Conservation (phyloP, 140 eudicot species). For the Anethum foeniculum region DNA sequence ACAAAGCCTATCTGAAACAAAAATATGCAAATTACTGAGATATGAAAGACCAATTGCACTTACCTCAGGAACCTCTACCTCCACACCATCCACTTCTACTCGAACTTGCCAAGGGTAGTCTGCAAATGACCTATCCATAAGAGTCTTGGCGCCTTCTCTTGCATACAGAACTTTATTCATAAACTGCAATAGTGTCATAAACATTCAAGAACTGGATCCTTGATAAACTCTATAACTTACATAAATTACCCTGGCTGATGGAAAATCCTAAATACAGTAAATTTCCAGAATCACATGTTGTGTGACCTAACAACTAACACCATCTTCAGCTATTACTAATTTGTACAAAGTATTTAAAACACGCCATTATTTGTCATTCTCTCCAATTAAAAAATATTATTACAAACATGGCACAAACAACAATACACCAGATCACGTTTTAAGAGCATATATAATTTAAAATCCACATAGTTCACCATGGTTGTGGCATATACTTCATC, state of each 20-base stretch:
- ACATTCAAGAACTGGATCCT: background rate
- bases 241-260: background rate
- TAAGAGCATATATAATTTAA: background rate
- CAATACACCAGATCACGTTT: background rate
- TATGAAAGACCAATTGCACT: constrained; percentile 15
- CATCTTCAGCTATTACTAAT: background rate
- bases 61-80: constrained; percentile 97
- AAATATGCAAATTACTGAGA: background rate
- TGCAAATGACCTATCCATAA: constrained; percentile 90
- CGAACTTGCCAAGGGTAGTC: constrained; percentile 96
- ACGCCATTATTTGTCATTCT: background rate
- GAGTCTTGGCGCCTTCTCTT: constrained; percentile 93
- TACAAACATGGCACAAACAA: background rate
- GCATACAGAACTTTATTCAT: constrained; percentile 98
- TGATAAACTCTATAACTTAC: background rate
- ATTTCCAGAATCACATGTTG: background rate
- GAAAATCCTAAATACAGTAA: background rate
- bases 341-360: background rate
- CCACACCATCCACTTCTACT: constrained; percentile 90
- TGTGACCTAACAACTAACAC: background rate
- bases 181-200: constrained; percentile 44
- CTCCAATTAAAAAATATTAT: background rate
- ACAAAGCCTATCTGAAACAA: background rate
- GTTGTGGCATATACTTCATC: background rate
- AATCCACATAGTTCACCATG: background rate